Evolutionary conservation across 2,329 filamentous ascomycete species (phyloP), one percentile per base, ranked within the genome.

Genomic region (Rhinocladiella similis): DNA sequence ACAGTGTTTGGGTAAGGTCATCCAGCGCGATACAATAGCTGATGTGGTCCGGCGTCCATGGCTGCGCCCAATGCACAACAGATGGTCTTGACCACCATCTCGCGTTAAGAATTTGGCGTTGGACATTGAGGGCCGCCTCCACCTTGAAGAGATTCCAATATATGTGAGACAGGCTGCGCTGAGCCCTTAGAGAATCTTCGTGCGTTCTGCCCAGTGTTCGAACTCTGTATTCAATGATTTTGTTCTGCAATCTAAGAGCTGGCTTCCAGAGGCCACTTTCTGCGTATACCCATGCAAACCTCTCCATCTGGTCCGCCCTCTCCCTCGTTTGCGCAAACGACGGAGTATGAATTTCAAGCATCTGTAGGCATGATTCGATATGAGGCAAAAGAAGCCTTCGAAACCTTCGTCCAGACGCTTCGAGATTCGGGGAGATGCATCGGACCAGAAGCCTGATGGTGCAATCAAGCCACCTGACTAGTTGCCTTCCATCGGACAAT

Each of bases 201-300:
- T 59, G 50, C 25, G 47, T n/a, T 10, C 49, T 48, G 5, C 53
- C 53, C 3, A 55, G 48, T 27, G 27, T 42, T 20, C 41, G 47
- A 12, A n/a, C 25, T 46, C 53, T 50, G 43, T 56, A 51, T 19
- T 51, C 56, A 33, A 62, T 55, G 22, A 63, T 53, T 22, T 50
- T 48, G 2, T 58, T 50, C 20, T 64, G 61, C 10, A 55, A 41
- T 14, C 53, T 52, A 3, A 50, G 20, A 14, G 62, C 58, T 45
- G 59, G 33, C 35, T 36, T 43, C 39, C 65, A 68, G n/a, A 38
- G 38, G 16, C 66, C 66, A 33, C 52, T 51, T 43, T 58, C 52
- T 36, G 57, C 64, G 45, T 63, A 67, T 19, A 67, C 36, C 19
- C 50, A 59, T 18, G 64, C 62, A 53, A 64, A 63, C 43, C 62